Base-by-base conservation (phyloP, 1,284 basidiomycete genomes). In the Chondrostereum purpureum region DNA sequence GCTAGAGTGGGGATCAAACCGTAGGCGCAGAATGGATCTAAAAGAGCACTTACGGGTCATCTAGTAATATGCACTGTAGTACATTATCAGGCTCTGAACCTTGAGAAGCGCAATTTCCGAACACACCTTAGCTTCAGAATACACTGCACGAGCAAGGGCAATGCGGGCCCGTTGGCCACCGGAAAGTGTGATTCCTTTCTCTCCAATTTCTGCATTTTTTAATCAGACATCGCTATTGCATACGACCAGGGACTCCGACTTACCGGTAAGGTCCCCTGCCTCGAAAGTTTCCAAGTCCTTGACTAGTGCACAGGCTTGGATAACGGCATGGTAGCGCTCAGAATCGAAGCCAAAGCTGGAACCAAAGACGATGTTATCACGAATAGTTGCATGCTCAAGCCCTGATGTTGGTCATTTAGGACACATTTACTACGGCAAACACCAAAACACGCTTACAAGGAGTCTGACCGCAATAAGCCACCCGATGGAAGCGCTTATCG, bases 111-210 rank as follows among this genome's bases (percentile, higher is more conserved):
- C n/a, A 16, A 6, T 36, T 34, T 5, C 5, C 23, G 17, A 23
- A 50, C 55, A 27, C 61, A 82, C 72, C 57, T 74, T 71, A 6
- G 81, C 80, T 49, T 72, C 69, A 16, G 80, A 82, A 57, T 84
- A 84, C 45, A 84, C 60, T 0, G 80, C 79, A 23, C 81, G 70
- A 12, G 82, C 83, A 24, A 87, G 68, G 12, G 81, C 84, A 38
- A 91, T 75, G 19, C 87, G 73, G 3, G 86, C 85, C 48, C 90
- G 77, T 58, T 93, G 90, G 1, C 90, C 91, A 22, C 91, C 91
- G 39, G 81, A 84, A 31, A 84, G 58, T 1, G 78, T 82, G 34
- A 83, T 78, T n/a, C 89, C 89, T 61, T 89, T 91, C 55, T 85
- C 82, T 31, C 82, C 82, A 43, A 85, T 83, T 59, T 85, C 82